Conservation (phyloP, 352 stramenopile species). For the Aphanomyces invadans region DNA sequence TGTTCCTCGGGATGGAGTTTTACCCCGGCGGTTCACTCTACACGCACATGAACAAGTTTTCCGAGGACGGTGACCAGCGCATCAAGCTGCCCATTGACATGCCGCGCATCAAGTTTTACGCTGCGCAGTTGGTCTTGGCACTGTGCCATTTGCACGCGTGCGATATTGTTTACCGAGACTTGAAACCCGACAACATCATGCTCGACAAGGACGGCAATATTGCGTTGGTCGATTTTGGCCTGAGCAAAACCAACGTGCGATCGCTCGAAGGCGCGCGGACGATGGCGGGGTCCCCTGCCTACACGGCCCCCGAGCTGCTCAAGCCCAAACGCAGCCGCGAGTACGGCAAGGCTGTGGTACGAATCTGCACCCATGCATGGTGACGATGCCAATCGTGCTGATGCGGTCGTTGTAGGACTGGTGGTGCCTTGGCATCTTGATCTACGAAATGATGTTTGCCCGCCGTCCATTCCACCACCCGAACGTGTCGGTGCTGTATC, state of each 20-base stretch:
- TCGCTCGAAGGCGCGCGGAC: constrained; percentile 74
- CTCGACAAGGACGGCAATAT: constrained; percentile 91
- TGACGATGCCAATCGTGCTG: too few species aligned
- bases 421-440: constrained; percentile 84
- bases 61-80: constrained; percentile 82
- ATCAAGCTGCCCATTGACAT: constrained; percentile 80
- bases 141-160: constrained; percentile 87
- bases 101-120: constrained; percentile 82
- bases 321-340: constrained; percentile 78
- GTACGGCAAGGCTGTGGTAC: constrained; percentile 68
- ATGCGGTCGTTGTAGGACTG: too few species aligned
- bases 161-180: constrained; percentile 93
- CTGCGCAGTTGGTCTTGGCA: constrained; percentile 87
- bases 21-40: constrained; percentile 80
- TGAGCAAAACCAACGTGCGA: constrained; percentile 89
- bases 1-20: constrained; percentile 83
- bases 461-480: constrained; percentile 87
- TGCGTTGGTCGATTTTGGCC: constrained; percentile 91
- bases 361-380: too few species aligned
- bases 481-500: constrained; percentile 87
- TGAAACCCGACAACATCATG: constrained; percentile 96
- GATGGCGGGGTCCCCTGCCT: constrained; percentile 76
- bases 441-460: constrained; percentile 89
- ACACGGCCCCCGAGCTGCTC: constrained; percentile 72
- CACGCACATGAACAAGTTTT: constrained; percentile 90